A percentile compares a stretch with the other conserved stretches of the same genome.
Evolutionary conservation across 441 rosid species (phyloP).

Genomic region (Populus tomentosa): DNA sequence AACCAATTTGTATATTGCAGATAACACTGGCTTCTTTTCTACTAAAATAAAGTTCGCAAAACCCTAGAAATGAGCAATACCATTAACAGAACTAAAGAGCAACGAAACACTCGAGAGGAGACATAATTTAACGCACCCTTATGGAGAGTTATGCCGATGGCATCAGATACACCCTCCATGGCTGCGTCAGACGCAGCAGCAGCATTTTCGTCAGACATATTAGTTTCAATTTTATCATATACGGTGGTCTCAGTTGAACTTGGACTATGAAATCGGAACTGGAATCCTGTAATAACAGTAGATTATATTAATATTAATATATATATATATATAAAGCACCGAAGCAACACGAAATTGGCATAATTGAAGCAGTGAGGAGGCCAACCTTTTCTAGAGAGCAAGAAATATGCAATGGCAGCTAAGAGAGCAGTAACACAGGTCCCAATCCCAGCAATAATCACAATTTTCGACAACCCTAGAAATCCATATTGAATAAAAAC

Average conservation of each 20-base stretch:
- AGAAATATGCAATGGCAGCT: conserved; percentile 55
- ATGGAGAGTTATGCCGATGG: conserved; percentile 21
- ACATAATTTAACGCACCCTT: conserved; percentile 24
- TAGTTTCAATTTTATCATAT: conserved; percentile 12
- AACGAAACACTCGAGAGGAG: neutral
- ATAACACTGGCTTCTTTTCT: neutral
- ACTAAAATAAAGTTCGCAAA: neutral
- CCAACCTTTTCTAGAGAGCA: conserved; percentile 52
- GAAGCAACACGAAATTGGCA: neutral
- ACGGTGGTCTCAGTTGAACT: conserved; percentile 19
- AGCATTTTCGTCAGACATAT: conserved; percentile 25
- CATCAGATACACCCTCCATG: conserved; percentile 20
- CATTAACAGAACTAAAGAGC: no score
- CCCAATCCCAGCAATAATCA: conserved; percentile 54
- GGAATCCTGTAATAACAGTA: conserved; percentile 45
- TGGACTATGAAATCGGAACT: conserved; percentile 31
- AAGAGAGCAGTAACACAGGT: conserved; percentile 43
- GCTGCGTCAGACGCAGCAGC: conserved; percentile 24
- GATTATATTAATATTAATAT: neutral
- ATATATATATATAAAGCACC: no score
- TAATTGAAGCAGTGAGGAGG: no score
- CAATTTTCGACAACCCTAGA: conserved; percentile 43
- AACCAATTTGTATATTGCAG: neutral
- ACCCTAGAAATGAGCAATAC: neutral
- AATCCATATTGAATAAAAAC: neutral